phyloP scores from a whole-genome alignment of 2,329 filamentous ascomycete species.

The Huntiella decipiens region DNA sequence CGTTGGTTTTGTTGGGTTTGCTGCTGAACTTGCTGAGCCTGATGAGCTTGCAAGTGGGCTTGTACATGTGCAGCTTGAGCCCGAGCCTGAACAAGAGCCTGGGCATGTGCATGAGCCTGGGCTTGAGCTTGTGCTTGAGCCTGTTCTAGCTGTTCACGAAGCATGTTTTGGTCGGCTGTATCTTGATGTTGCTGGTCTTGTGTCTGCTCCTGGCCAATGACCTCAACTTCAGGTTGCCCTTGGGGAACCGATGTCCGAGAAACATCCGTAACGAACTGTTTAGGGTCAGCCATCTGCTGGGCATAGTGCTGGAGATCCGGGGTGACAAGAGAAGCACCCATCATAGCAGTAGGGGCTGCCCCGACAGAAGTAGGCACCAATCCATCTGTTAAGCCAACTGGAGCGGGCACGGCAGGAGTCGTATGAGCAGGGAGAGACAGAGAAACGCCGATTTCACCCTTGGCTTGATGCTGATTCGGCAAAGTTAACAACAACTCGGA shows the following conservation, averaged over 20 bases:
- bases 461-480: neutral
- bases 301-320: neutral
- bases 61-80: conserved; percentile 5
- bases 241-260: neutral
- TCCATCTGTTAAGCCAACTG: too few species aligned
- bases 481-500: neutral
- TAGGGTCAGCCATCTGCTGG: neutral
- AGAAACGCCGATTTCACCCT: neutral
- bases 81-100: conserved; percentile 7
- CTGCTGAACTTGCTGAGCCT: neutral
- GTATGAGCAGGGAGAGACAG: too few species aligned
- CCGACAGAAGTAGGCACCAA: neutral
- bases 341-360: neutral
- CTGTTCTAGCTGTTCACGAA: neutral
- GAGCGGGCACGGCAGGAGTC: too few species aligned
- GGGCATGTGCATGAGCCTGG: conserved; percentile 2
- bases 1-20: conserved; percentile 1
- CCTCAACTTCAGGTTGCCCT: neutral
- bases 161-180: neutral
- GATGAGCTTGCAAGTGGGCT: neutral
- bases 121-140: conserved; percentile 4
- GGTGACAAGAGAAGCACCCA: neutral
- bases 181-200: neutral
- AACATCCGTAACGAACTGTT: neutral
- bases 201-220: neutral